Base-by-base conservation (phyloP, 345 rosid genomes). In the Excoecaria agallocha region DNA sequence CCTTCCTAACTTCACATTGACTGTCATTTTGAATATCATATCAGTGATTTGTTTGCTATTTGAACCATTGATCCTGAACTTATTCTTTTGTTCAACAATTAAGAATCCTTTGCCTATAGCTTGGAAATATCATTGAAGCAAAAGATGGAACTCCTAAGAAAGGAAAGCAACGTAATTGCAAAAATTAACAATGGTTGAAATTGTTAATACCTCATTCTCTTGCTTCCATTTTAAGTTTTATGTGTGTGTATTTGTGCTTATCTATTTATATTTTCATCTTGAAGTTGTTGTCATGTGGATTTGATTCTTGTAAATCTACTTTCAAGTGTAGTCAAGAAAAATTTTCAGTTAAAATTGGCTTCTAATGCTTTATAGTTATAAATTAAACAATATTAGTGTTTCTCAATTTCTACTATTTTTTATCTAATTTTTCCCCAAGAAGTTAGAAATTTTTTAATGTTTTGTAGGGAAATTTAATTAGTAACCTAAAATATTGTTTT, bases 161-260 rank as follows among this genome's bases (percentile, higher is more conserved):
- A 82, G 83, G 77, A 70, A 93, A 76, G 81, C 91, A 81, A 70
- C 91, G 97, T 70, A 91, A 86, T 69, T 91, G 98, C 84, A 91
- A 87, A 81, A 82, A 80, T 74, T 87, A 97, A 19, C 84, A 80
- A 41, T 93, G 97, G 76, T 86, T 93, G 90, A 91, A 93, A 80
- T 76, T 93, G 98, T 91, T 79, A 89, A 96, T 69, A 51, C 49
- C n/a, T 48, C 10, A 48, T 38, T 25, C 38, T 5, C 59, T 39
- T 43, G 20, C 37, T 19, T 67, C 39, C 38, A 45, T 12, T 45
- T 65, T 66, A 54, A 52, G 22, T 48, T 12, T 67, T 56, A 4
- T 15, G 43, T 51, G 19, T n/a, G 15, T 9, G 45, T 62, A 64
- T 19, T 35, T 43, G 58, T 45, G 59, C 16, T n/a, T 41, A 50